Evolutionary conservation across 805 yeast genomes (phyloP), one percentile per base, ranked within the genome.

Genomic region (Torulaspora franciscae): DNA sequence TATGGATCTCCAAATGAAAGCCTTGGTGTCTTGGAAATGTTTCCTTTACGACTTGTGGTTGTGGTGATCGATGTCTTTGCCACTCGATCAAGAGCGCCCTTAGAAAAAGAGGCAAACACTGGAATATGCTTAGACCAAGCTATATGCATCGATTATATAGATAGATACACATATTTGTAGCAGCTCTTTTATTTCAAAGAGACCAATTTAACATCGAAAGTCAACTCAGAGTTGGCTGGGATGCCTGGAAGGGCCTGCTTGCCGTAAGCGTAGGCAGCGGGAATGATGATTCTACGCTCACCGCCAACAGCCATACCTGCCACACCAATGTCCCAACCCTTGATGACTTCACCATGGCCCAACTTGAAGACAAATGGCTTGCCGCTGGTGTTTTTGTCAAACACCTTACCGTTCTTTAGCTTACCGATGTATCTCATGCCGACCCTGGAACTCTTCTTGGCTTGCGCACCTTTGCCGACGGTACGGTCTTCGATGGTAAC

Each of bases 251-350:
- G 77, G 54, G 85, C 80, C 73, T 85, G 83, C 62, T 84, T 84
- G 55, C 99, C 99, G 72, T 93, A 93, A 46, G 96, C 99, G 81
- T 86, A 85, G 62, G 90, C 80, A 43, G 99, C 83, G 59, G 99
- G 99, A 57, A 93, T 88, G 50, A 88, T 79, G 56, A 93, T 88
- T 75, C 98, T 83, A 79, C 99, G 90, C 78, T 93, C 99, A 65
- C 98, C 98, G 63, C 96, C 96, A 65, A 87, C 95, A 46, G 95
- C 81, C 97, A 93, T 90, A 67, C 98, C 98, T 48, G 91, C 89
- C 60, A 93, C 93, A 77, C 99, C 99, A 62, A 91, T 78, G 67
- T 93, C 99, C 87, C 96, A 93, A 55, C 98, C 99, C 70, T 87
- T 87, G 76, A 93, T 93, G 58, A 95, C 97, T 73, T 93, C 99